Evolutionary conservation across 2,329 filamentous ascomycete species (phyloP).

Genomic region (Zasmidium citrigriseum): DNA sequence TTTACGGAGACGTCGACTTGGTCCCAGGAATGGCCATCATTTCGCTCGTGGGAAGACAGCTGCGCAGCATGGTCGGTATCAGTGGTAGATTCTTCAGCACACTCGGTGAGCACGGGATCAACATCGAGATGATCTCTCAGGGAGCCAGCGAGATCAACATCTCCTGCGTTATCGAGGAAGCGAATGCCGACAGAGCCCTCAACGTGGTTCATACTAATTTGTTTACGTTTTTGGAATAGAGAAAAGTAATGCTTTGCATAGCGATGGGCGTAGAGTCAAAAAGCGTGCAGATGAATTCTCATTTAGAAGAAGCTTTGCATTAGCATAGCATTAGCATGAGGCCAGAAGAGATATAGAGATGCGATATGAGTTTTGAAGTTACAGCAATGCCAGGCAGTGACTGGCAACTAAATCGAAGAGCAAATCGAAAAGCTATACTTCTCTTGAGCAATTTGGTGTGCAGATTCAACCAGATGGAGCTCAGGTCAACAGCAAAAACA

Average conservation of each 20-base stretch:
- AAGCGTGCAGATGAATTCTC: neutral
- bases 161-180: slow-evolving; percentile 91
- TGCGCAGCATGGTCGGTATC: slow-evolving; percentile 95
- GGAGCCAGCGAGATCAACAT: slow-evolving; percentile 99
- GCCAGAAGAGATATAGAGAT: neutral
- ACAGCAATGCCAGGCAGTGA: neutral
- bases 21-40: slow-evolving; percentile 93
- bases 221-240: slow-evolving; percentile 86
- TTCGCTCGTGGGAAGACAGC: slow-evolving; percentile 88
- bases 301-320: no score
- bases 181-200: slow-evolving; percentile 88
- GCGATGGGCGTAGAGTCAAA: neutral
- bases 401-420: neutral
- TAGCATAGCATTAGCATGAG: neutral
- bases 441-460: neutral
- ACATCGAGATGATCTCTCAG: slow-evolving; percentile 99
- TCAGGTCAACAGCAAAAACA: no score
- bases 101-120: slow-evolving; percentile 88
- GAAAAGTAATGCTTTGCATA: neutral
- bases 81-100: slow-evolving; percentile 94
- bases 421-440: neutral
- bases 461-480: no score
- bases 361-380: neutral
- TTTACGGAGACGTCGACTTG: slow-evolving; percentile 87
- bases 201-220: slow-evolving; percentile 96